Base-by-base conservation (phyloP, 148 eudicot genomes). In the Hydrangea macrophylla region DNA sequence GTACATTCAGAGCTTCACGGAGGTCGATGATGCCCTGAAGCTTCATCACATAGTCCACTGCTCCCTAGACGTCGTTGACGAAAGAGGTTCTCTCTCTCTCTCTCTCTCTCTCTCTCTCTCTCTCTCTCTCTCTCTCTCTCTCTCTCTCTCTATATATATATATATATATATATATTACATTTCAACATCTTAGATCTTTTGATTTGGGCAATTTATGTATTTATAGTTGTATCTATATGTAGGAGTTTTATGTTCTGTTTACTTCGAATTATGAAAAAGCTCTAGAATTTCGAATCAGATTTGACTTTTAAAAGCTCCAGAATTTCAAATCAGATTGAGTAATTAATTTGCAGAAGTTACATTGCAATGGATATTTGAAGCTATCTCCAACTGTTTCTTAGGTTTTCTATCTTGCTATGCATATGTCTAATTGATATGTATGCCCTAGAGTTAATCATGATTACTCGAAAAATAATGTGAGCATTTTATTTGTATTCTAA, bases 41-140 rank as follows among this genome's bases (percentile, higher is more conserved):
- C 97, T 95, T 70, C 97, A 95, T 78, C 97, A 95, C 88, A 95
- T 95, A 20, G 99, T 95, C 51, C 97, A 95, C 57, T 95, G 99
- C 79, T 95, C 99, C 44, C 80, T 95, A 53, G 99, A 95, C 8
- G 99, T 95, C 20, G 85, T 95, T 33, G 99, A 95, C 27, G 99
- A 95, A 80, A 88, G 97, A 89, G 99, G 99, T 90, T 8, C 24
- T 30, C 36, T 5, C 23, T 57, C 17, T 20, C 39, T 35, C 61
- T 60, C 28, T 39, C 48, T 28, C 18, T 68, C 13, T 11, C 15
- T 9, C 12, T 25, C 64, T 60, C 24, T 23, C 25, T 59, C n/a
- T 57, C 7, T 44, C 13, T 23, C 26, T 39, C 12, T 58, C 17
- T 28, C 50, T 22, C n/a, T n/a, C n/a, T n/a, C n/a, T n/a, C n/a